A percentile compares a stretch with the other conserved stretches of the same genome.
Evolutionary conservation across 1,284 basidiomycete genomes (phyloP).

Genomic region (Fereydounia khargensis): DNA sequence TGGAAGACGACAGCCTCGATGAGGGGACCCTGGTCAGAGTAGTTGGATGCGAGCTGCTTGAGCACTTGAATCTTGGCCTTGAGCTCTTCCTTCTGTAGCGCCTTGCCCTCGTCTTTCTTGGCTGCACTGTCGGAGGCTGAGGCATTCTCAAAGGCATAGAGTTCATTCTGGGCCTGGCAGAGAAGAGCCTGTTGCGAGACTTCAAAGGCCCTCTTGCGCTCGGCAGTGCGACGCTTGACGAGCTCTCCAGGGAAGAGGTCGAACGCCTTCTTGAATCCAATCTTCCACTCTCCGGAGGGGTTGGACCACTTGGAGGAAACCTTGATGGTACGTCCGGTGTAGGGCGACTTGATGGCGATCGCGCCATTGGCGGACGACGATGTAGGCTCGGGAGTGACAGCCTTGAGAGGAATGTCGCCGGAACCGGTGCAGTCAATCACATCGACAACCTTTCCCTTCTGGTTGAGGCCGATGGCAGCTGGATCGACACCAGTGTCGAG

Average conservation of each 20-base stretch:
- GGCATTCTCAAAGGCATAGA: conserved; percentile 24
- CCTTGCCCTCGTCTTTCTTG: conserved; percentile 8
- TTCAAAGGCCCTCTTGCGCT: conserved; percentile 51
- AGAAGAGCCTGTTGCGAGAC: conserved; percentile 50
- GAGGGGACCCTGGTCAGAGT: conserved; percentile 54
- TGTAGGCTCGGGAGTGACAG: conserved; percentile 15
- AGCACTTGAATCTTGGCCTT: conserved; percentile 48
- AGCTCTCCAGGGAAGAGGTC: conserved; percentile 57
- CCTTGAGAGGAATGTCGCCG: conserved; percentile 43
- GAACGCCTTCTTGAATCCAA: conserved; percentile 55
- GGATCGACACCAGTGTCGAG: conserved; percentile 59
- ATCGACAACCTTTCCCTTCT: conserved; percentile 55
- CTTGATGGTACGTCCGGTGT: conserved; percentile 48
- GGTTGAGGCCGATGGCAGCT: conserved; percentile 54
- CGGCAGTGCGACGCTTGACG: conserved; percentile 44
- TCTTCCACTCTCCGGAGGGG: conserved; percentile 53
- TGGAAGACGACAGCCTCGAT: conserved; percentile 56
- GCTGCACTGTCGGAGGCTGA: conserved; percentile 5
- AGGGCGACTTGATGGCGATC: conserved; percentile 49
- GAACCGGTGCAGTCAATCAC: conserved; percentile 57
- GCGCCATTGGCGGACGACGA: not conserved
- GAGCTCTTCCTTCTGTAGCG: conserved; percentile 46
- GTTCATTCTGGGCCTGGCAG: conserved; percentile 38
- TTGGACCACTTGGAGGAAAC: conserved; percentile 43
- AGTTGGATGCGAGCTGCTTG: conserved; percentile 47